These are phyloP conservation scores for Daldinia eschscholtzii DNA, from an alignment of 2,329 filamentous ascomycete genomes.

Conservation along the genomic window DNA sequence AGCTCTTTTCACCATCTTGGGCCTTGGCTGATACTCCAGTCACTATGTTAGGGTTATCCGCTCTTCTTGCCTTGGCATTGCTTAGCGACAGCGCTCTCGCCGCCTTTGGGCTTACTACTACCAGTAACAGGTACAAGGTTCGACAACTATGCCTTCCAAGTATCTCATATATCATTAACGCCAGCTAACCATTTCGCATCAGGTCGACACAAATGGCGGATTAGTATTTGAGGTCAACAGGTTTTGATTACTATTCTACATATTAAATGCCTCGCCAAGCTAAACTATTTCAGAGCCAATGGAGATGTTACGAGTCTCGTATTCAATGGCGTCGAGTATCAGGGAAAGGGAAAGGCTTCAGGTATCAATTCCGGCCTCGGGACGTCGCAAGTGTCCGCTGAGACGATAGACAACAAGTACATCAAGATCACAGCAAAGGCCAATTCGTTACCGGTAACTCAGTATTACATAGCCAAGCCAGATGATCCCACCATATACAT, in stretches of 20 bases:
- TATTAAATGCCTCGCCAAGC: background rate
- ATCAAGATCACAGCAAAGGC: constrained; percentile 37
- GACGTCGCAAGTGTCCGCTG: constrained; percentile 32
- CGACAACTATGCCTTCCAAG: background rate
- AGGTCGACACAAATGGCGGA: constrained; percentile 40
- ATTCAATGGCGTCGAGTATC: constrained; percentile 37
- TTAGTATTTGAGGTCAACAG: constrained; percentile 39
- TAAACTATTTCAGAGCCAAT: constrained; percentile 26
- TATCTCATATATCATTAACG: background rate
- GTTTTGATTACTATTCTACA: constrained; percentile 5
- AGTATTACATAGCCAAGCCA: constrained; percentile 38
- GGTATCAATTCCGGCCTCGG: constrained; percentile 37
- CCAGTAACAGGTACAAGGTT: constrained; percentile 33
- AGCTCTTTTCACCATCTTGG: background rate
- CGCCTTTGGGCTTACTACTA: constrained; percentile 34
- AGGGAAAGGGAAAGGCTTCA: constrained; percentile 34
- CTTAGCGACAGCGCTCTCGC: constrained; percentile 23
- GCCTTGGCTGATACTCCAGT: background rate
- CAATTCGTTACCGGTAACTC: constrained; percentile 31
- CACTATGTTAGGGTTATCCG: constrained; percentile 22
- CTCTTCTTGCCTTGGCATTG: constrained; percentile 14
- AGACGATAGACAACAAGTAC: constrained; percentile 31
- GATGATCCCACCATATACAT: constrained; percentile 39
- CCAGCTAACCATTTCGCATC: background rate
- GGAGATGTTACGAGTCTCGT: constrained; percentile 35